Evolutionary conservation across 148 eudicot species (phyloP), one percentile per base, ranked within the genome.

Genomic region (Fallopia convolvulus): DNA sequence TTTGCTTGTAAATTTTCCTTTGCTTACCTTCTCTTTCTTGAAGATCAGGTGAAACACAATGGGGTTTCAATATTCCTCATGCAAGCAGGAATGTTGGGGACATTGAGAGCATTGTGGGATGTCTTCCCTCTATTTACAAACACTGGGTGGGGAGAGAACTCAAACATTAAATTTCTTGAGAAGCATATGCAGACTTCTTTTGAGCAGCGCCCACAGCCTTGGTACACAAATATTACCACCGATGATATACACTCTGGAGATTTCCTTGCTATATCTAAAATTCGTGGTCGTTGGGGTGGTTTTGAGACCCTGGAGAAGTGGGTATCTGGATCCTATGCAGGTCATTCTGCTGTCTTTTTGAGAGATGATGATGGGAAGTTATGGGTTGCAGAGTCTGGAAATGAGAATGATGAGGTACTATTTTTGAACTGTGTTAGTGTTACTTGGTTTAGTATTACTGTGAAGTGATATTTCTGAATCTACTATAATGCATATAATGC

Each of bases 361-460:
- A 87, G 89, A 80, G 98, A 96, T 82, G 79, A 90, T 68, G 90
- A 96, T 79, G 99, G 98, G 72, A 91, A 87, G 80, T 84, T 96
- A 42, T 96, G 99, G 99, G 94, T 96, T 80, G 99, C 90, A 76
- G 99, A 96, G 81, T 96, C 99, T 77, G 99, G 99, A 79, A 87
- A 93, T 86, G 98, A 93, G 80, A 86, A 93, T 83, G 93, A 93
- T 47, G 84, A 93, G 93, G 99, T 92, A 79, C 46, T 33, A 3
- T 55, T 55, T n/a, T n/a, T 55, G 61, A 55, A 20, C 47, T 44
- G 47, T 44, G 47, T 44, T 44, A 44, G 47, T 55, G 23, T 58
- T 21, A 21, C 65, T 1, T 58, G 12, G 65, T 21, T 58, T 8
- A n/a, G 26, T 58, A 58, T 13, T 21, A 58, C 32, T 58, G 65